These are phyloP conservation scores for Trichoderma lentiforme DNA, from an alignment of 2,329 filamentous ascomycete species.

Conservation along the genomic window DNA sequence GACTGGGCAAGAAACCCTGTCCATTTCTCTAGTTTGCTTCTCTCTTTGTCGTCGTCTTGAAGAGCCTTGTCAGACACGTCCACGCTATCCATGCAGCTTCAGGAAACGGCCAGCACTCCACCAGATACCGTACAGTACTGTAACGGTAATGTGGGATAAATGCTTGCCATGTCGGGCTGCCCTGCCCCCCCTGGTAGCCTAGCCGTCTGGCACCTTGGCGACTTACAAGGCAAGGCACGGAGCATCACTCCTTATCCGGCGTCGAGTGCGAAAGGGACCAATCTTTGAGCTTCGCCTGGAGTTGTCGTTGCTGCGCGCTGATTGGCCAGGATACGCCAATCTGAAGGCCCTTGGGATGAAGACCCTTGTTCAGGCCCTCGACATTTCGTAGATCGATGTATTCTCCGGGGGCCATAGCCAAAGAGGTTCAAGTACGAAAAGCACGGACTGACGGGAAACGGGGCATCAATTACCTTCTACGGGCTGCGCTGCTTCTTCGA, in stretches of 20 bases:
- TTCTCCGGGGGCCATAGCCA: neutral
- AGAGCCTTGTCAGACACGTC: neutral
- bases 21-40: neutral
- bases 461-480: neutral
- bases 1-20: neutral
- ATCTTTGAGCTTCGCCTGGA: neutral
- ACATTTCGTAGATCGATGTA: neutral
- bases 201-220: neutral
- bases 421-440: neutral
- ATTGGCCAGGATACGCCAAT: neutral
- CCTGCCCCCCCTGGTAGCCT: neutral
- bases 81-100: neutral
- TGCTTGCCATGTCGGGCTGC: neutral
- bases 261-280: neutral
- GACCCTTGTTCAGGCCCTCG: neutral
- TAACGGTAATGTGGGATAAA: neutral
- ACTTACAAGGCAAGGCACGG: neutral
- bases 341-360: neutral
- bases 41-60: neutral
- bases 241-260: neutral
- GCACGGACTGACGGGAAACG: neutral
- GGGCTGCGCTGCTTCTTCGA: too few species aligned
- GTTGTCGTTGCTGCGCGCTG: neutral
- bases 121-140: neutral
- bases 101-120: neutral